Base-by-base conservation (phyloP, 805 yeast species). In the Pichia pseudocactophila region DNA sequence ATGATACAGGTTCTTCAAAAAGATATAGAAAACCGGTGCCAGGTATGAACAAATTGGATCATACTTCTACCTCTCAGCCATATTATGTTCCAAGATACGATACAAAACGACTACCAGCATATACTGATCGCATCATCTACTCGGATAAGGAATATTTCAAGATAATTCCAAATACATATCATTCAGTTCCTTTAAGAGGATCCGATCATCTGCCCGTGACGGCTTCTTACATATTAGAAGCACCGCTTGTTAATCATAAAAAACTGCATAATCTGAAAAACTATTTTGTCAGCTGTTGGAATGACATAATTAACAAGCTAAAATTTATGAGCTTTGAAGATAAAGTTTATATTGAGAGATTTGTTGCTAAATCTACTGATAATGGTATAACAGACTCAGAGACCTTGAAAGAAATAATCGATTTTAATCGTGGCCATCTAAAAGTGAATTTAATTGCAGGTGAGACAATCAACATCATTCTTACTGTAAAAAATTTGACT, bases 161-260 rank as follows among this genome's bases (percentile, higher is more conserved):
- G 18, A 38, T 50, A 27, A 46, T 31, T 15, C 56, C 51, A 26
- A 26, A 40, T 2, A 19, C 46, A 2, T 55, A 61, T 22, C 51
- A 55, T 26, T 36, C 51, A 0, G 50, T 59, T 6, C 52, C 53
- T 0, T 43, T 61, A 5, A 37, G 39, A 7, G 53, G 65, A 0
- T 74, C 80, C 0, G 84, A 78, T 50, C 84, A 78, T 53, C 64
- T 68, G 40, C 82, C 84, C 0, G 81, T 78, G 2, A 53, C 56
- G 12, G 57, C 71, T 3, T 66, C 61, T 15, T 68, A 60, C 36
- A 49, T 48, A 7, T 34, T 69, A 3, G 48, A 54, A 0, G 50
- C 64, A 1, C 57, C 61, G 11, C 43, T 69, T 3, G 57, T 73
- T 9, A 66, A 77, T 52, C 54, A 53, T 13, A 60, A 50, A 6